Percentiles rank a stretch among this genome's conserved stretches.
phyloP scores from a whole-genome alignment of 441 rosid species.

The Pelargonium citronellum region DNA sequence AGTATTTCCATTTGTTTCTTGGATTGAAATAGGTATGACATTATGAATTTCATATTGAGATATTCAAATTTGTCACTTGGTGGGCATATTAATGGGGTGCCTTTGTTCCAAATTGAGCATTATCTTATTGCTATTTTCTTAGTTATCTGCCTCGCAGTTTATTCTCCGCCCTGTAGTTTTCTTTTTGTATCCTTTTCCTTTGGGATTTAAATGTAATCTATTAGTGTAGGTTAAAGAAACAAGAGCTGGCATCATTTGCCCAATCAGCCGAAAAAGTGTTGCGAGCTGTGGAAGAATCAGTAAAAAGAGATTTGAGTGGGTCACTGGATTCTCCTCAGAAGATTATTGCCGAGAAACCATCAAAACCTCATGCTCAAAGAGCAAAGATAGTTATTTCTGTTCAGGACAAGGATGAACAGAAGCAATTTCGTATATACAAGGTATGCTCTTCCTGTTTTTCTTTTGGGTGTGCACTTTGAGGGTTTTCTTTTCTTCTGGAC shows the following conservation, averaged over 20 bases:
- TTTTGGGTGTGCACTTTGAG: neutral
- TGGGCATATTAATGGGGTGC: neutral
- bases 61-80: neutral
- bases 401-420: slow-evolving; percentile 59
- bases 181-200: neutral
- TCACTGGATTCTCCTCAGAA: slow-evolving; percentile 29
- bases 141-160: neutral
- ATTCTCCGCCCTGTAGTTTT: too few relatives aligned
- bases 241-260: slow-evolving; percentile 59
- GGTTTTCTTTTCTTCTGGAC: neutral
- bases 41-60: neutral
- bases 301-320: slow-evolving; percentile 28
- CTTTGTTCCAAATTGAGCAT: neutral
- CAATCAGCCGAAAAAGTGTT: slow-evolving; percentile 45
- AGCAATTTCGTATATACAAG: slow-evolving; percentile 59
- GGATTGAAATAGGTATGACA: neutral
- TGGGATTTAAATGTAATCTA: slow-evolving; percentile 12
- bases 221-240: slow-evolving; percentile 53
- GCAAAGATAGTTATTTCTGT: slow-evolving; percentile 61
- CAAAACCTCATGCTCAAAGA: slow-evolving; percentile 38
- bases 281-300: slow-evolving; percentile 47
- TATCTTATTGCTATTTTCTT: neutral
- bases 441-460: slow-evolving; percentile 28
- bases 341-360: slow-evolving; percentile 29
- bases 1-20: neutral